Evolutionary conservation across 768 basidiomycete species (phyloP), one percentile per base, ranked within the genome.

Genomic region (Russula lepida): DNA sequence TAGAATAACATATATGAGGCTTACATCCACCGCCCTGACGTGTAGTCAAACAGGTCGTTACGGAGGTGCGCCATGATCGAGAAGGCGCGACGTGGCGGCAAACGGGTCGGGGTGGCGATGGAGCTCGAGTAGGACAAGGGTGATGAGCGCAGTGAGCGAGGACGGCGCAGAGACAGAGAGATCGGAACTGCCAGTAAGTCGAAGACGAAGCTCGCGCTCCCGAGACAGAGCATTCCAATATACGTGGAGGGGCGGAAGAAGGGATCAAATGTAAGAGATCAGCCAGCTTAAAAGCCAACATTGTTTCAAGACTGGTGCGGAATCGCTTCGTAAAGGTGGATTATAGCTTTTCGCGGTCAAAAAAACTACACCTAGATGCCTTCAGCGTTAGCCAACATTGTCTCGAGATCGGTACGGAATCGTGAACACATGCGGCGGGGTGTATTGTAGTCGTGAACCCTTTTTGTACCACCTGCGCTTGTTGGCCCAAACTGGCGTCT

Each of bases 21-120:
- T 65, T 67, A 67, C 69, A 68, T 19, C 68, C 69, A 71, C 3
- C 68, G 65, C 50, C 70, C 70, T 54, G 69, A 67, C 15, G 68
- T 70, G 43, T 71, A 69, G 37, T 69, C 41, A 39, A 66, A 69
- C 11, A 69, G 53, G 28, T 68, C 65, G 32, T 66, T 43, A 17
- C 30, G 59, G 64, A 32, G 7, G 13, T 32, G 8, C 28, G 9
- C 25, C 8, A 28, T 44, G 9, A 21, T 15, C 3, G 23, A 37
- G 33, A 52, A 52, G 2, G 51, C 12, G 35, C 50, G 50, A 51
- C 50, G 13, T 37, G 21, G 33, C 30, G 8, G 9, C 50, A 8
- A 54, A 41, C 28, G 11, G 5, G 39, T 44, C 28, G 19, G 2
- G 54, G 54, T 44, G 2, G 54, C 0, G 41, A 54, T 23, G 33